phyloP scores from a whole-genome alignment of 1,284 basidiomycete species.

The Sporisorium sorghi region DNA sequence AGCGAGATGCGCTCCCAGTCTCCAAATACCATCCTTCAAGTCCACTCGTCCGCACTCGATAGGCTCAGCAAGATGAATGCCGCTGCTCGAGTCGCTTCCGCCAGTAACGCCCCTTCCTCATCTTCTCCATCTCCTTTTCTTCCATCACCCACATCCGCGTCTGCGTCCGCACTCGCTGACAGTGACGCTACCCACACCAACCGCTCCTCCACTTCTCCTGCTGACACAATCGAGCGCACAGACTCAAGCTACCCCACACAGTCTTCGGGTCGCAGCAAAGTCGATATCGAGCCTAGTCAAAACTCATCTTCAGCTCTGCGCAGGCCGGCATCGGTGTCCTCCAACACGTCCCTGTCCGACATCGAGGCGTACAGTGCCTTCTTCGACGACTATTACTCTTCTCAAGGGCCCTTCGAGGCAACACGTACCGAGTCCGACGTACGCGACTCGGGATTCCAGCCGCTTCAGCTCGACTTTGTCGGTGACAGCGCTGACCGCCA shows the following conservation, averaged over 20 bases:
- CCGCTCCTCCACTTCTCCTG: neutral
- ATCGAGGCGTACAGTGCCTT: conserved; percentile 16
- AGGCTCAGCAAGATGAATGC: conserved; percentile 5
- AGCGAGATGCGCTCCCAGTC: conserved; percentile 4
- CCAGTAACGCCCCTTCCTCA: neutral
- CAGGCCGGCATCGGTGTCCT: neutral
- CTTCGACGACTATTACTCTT: conserved; percentile 21
- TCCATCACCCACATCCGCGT: neutral
- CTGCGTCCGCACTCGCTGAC: neutral
- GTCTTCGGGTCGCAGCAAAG: neutral
- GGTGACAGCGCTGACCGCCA: neutral
- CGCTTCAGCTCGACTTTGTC: neutral
- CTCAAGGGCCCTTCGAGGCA: neutral
- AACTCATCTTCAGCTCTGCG: neutral
- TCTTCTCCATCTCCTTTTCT: conserved; percentile 9
- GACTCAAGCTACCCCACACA: neutral
- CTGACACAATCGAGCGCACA: neutral
- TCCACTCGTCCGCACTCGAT: neutral
- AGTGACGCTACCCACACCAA: neutral
- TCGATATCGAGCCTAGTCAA: neutral
- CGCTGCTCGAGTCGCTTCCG: neutral
- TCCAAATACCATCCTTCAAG: conserved; percentile 8
- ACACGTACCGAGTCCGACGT: neutral
- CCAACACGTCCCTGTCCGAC: conserved; percentile 2
- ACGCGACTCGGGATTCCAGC: neutral